Conservation (phyloP, 495 filamentous ascomycete genomes). For the Talaromyces stipitatus region DNA sequence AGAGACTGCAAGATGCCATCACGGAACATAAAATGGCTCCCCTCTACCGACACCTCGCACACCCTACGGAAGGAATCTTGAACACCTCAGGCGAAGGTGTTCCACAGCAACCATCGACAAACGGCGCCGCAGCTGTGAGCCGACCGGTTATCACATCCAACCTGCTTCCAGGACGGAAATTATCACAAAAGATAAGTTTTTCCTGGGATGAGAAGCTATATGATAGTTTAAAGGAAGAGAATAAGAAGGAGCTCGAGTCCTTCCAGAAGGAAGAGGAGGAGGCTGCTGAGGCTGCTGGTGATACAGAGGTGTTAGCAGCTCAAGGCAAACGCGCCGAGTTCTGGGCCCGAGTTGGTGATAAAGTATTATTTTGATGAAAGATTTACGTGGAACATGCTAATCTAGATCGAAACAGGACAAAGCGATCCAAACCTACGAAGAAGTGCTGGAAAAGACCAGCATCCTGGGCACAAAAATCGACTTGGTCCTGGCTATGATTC, state of each 20-base stretch:
- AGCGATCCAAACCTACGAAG: conserved; percentile 84
- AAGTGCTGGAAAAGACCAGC: conserved; percentile 86
- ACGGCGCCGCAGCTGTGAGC: conserved; percentile 46
- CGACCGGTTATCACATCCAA: conserved; percentile 48
- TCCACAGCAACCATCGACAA: conserved; percentile 47
- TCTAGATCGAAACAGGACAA: conserved; percentile 60
- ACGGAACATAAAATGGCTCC: conserved; percentile 92
- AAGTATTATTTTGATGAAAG: too few species aligned
- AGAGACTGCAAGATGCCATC: conserved; percentile 89
- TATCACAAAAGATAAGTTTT: conserved; percentile 54
- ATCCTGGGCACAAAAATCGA: conserved; percentile 96
- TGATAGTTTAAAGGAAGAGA: conserved; percentile 75
- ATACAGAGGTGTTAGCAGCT: conserved; percentile 89
- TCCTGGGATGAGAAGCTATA: conserved; percentile 90
- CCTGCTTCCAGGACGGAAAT: conserved; percentile 63
- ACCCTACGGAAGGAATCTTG: conserved; percentile 85
- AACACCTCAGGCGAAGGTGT: conserved; percentile 68
- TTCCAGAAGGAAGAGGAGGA: conserved; percentile 95
- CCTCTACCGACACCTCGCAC: conserved; percentile 89
- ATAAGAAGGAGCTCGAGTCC: conserved; percentile 82
- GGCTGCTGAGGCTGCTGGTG: conserved; percentile 87
- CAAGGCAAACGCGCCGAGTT: conserved; percentile 92
- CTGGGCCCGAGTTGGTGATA: conserved; percentile 89
- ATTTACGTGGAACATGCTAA: neutral
- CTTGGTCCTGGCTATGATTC: conserved; percentile 89